Evolutionary conservation across 1,139 yeast genomes (phyloP).

Genomic region (Geotrichum macrosporum): DNA sequence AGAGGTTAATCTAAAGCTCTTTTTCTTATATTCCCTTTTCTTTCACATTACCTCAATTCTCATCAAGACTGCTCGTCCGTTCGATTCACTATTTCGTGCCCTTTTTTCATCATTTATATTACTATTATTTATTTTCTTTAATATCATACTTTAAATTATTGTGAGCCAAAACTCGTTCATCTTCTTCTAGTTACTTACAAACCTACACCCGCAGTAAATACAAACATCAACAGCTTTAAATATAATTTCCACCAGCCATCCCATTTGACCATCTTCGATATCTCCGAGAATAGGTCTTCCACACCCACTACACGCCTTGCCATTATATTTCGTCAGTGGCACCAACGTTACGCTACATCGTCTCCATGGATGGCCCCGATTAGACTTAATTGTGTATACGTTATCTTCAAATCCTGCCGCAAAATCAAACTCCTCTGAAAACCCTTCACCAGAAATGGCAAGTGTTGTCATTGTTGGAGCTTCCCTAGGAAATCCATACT

Average conservation of each 20-base stretch:
- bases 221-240: constrained; percentile 18
- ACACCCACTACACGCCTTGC: constrained; percentile 18
- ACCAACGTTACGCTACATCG: constrained; percentile 18
- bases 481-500: neutral
- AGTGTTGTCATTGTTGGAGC: neutral
- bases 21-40: neutral
- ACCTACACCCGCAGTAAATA: constrained; percentile 20
- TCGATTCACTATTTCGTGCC: too few species aligned
- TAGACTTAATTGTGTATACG: constrained; percentile 12
- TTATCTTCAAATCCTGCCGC: neutral
- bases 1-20: neutral
- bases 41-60: neutral
- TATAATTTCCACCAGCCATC: constrained; percentile 4
- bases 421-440: constrained; percentile 17
- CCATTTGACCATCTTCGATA: constrained; percentile 2
- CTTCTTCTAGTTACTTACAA: constrained; percentile 10
- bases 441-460: constrained; percentile 15
- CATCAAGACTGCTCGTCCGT: too few species aligned
- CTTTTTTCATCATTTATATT: neutral
- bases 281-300: constrained; percentile 10
- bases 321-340: constrained; percentile 15
- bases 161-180: neutral
- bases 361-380: constrained; percentile 17
- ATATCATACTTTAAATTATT: neutral
- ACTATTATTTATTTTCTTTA: neutral